phyloP scores from a whole-genome alignment of 768 basidiomycete genomes.

The Mycena haematopus region DNA sequence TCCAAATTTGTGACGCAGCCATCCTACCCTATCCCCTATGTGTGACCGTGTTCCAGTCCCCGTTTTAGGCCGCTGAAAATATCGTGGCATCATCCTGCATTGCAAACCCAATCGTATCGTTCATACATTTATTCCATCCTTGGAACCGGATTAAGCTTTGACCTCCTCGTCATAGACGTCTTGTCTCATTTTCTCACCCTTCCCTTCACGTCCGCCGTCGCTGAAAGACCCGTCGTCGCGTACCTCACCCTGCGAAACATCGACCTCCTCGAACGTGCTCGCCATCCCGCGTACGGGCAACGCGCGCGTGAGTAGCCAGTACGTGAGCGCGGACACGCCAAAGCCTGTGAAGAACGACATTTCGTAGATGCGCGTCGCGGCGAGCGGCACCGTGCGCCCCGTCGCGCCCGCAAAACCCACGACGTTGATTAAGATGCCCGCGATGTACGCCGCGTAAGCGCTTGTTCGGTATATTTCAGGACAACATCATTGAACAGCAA shows the following conservation, averaged over 20 bases:
- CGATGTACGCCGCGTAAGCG: slow-evolving; percentile 70
- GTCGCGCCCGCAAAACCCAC: slow-evolving; percentile 83
- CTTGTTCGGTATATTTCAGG: slow-evolving; percentile 37
- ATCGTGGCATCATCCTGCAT: no score
- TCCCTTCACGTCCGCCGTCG: slow-evolving; percentile 11
- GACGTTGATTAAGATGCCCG: slow-evolving; percentile 83
- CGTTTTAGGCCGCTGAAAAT: no score
- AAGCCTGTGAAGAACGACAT: slow-evolving; percentile 90
- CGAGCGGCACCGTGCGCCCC: slow-evolving; percentile 65
- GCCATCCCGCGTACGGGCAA: slow-evolving; percentile 32
- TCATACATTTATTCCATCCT: no score
- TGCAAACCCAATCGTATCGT: no score
- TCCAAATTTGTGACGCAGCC: no score
- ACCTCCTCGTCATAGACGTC: slow-evolving; percentile 8
- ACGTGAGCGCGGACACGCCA: slow-evolving; percentile 68
- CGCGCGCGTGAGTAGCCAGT: slow-evolving; percentile 40
- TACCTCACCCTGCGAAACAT: slow-evolving; percentile 46
- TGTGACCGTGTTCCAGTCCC: no score
- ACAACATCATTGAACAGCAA: background rate
- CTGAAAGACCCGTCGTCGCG: slow-evolving; percentile 13
- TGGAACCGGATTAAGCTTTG: background rate
- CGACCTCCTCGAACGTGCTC: slow-evolving; percentile 59
- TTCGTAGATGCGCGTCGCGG: slow-evolving; percentile 75
- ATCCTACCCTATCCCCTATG: no score
- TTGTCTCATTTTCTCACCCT: background rate